Evolutionary conservation across 106 monocot species (phyloP).

Genomic region (Acorus calamus): DNA sequence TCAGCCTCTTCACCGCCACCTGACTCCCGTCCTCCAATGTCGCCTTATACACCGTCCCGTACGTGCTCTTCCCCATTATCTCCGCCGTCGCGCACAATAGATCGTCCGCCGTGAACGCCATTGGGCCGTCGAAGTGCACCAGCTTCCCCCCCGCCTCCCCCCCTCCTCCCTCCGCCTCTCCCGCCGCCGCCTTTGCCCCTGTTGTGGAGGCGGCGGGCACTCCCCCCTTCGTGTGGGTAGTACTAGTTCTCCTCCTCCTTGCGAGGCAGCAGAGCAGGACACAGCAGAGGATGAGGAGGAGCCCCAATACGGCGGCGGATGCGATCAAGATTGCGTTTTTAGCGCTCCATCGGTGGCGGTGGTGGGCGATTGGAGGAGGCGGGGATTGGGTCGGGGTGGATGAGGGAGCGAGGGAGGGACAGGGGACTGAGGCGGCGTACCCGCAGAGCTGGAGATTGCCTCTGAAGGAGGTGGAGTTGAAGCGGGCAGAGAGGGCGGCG

Average conservation of each 20-base stretch:
- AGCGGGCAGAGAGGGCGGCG: conserved; percentile 38
- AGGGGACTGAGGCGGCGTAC: conserved; percentile 39
- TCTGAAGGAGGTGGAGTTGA: conserved; percentile 50
- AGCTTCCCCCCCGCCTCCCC: conserved; percentile 3
- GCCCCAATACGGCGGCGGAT: conserved; percentile 20
- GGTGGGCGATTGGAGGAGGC: background rate
- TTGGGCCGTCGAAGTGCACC: conserved; percentile 6
- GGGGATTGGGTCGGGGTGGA: conserved; percentile 1
- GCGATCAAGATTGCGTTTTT: conserved; percentile 48
- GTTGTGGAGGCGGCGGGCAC: conserved; percentile 10
- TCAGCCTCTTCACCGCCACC: conserved; percentile 81
- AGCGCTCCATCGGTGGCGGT: conserved; percentile 1
- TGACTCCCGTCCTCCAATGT: conserved; percentile 69
- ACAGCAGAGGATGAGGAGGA: conserved; percentile 60
- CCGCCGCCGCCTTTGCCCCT: conserved; percentile 20
- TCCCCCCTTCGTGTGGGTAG: conserved; percentile 12
- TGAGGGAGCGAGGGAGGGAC: conserved; percentile 27
- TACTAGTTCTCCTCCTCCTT: conserved; percentile 25
- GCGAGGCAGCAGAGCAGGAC: conserved; percentile 48
- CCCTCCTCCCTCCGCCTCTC: background rate
- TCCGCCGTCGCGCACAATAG: conserved; percentile 93
- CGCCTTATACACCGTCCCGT: conserved; percentile 93
- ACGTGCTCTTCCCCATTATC: conserved; percentile 91
- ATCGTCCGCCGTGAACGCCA: conserved; percentile 79
- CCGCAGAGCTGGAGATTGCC: conserved; percentile 80